Percentiles rank a stretch among this genome's conserved stretches.
These are phyloP conservation scores for Excoecaria agallocha DNA, from an alignment of 345 rosid species.

Conservation along the genomic window DNA sequence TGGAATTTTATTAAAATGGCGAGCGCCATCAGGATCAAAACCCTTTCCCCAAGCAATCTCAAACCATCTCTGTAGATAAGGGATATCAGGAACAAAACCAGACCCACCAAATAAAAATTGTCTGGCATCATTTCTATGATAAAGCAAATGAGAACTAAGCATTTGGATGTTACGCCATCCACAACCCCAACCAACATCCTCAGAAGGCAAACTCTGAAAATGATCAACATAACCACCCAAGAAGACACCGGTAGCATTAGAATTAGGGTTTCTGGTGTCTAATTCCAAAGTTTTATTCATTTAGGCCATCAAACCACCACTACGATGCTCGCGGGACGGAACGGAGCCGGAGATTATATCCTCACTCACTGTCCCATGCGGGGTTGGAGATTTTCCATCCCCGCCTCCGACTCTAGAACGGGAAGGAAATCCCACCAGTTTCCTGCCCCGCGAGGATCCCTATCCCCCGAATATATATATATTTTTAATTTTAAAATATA, in stretches of 20 bases:
- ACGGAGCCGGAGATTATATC: too few relatives aligned
- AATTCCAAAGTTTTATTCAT: slow-evolving; percentile 47
- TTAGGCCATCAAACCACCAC: slow-evolving; percentile 57
- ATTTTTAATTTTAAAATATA: too few relatives aligned
- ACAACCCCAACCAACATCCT: slow-evolving; percentile 81
- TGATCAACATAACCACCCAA: slow-evolving; percentile 61
- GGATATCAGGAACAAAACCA: slow-evolving; percentile 68
- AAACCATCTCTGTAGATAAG: slow-evolving; percentile 76
- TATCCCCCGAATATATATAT: too few relatives aligned
- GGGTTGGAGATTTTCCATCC: too few relatives aligned
- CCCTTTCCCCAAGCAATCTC: slow-evolving; percentile 80
- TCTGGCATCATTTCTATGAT: slow-evolving; percentile 42
- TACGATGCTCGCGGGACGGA: too few relatives aligned
- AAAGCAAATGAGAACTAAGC: slow-evolving; percentile 64
- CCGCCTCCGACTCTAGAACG: too few relatives aligned
- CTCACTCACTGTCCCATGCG: too few relatives aligned
- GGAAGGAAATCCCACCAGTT: too few relatives aligned
- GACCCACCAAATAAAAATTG: slow-evolving; percentile 57
- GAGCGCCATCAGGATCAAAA: slow-evolving; percentile 61
- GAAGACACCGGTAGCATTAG: slow-evolving; percentile 22
- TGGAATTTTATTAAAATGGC: slow-evolving; percentile 47
- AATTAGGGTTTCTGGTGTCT: slow-evolving; percentile 25
- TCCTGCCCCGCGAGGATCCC: too few relatives aligned
- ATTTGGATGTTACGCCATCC: slow-evolving; percentile 86
- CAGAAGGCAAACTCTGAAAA: slow-evolving; percentile 47